Conservation (phyloP, 441 rosid species). For the Populus hybrid region DNA sequence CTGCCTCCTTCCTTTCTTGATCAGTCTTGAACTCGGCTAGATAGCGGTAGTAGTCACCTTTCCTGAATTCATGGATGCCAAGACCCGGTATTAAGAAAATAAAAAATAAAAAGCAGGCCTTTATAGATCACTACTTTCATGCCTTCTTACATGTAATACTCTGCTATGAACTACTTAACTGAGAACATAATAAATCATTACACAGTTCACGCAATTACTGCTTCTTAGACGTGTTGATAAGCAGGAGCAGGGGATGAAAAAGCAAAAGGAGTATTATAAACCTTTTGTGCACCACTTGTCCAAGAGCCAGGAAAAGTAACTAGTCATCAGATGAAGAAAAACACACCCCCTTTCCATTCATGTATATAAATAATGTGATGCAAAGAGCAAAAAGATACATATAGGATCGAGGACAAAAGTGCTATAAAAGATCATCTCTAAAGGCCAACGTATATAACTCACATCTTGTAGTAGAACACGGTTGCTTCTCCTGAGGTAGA, state of each 20-base stretch:
- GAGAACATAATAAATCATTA: not conserved
- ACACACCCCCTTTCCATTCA: not conserved
- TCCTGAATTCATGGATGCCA: conserved; percentile 47
- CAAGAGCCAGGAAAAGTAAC: not conserved
- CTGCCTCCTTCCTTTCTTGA: conserved; percentile 88
- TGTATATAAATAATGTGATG: not conserved
- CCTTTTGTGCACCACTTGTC: not conserved
- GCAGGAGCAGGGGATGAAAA: not conserved
- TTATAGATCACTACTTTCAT: not conserved
- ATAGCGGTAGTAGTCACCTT: conserved; percentile 94
- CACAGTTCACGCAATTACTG: not conserved
- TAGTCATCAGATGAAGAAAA: not conserved
- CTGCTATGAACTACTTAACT: not conserved
- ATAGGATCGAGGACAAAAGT: not conserved
- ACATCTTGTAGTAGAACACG: conserved; percentile 99
- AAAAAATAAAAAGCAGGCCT: not conserved
- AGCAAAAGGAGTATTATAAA: not conserved
- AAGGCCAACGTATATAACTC: conserved; percentile 11
- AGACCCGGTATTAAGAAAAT: not conserved
- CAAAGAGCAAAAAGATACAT: not conserved
- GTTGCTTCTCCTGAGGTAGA: conserved; percentile 93
- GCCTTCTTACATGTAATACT: not conserved
- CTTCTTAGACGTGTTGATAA: not conserved
- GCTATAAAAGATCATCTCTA: not conserved
- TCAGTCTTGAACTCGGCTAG: conserved; percentile 99